Percentiles rank a stretch among this genome's conserved stretches.
Evolutionary conservation across 1,284 basidiomycete species (phyloP).

Genomic region (Phenoliferia sp.): DNA sequence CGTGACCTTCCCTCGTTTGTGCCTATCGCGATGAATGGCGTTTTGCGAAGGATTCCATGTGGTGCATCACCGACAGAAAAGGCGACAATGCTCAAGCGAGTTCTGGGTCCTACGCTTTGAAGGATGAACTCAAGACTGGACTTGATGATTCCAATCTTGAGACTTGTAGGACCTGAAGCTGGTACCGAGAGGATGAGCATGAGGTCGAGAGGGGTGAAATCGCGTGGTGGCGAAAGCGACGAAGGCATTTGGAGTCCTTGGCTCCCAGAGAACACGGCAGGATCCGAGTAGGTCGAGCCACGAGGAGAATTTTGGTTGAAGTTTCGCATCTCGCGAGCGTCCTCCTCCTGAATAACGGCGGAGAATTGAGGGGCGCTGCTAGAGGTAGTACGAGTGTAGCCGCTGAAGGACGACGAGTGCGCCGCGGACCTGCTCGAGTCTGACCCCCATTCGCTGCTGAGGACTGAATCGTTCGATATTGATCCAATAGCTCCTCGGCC

Average conservation of each 20-base stretch:
- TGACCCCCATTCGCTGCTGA: not conserved
- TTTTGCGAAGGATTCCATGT: slow-evolving; percentile 73
- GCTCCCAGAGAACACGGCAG: not conserved
- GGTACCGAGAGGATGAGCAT: slow-evolving; percentile 88
- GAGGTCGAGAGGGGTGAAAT: slow-evolving; percentile 71
- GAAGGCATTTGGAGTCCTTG: not conserved
- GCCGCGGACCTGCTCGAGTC: slow-evolving; percentile 3
- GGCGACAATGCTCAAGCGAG: slow-evolving; percentile 78
- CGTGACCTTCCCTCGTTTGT: slow-evolving; percentile 62
- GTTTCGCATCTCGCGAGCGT: slow-evolving; percentile 1
- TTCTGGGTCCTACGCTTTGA: slow-evolving; percentile 64
- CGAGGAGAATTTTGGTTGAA: slow-evolving; percentile 3
- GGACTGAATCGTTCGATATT: slow-evolving; percentile 1
- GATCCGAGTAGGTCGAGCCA: not conserved
- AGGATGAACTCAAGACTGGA: slow-evolving; percentile 77
- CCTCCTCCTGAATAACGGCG: slow-evolving; percentile 16
- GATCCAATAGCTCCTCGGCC: slow-evolving; percentile 21
- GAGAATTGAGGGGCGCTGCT: slow-evolving; percentile 11
- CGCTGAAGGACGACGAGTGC: slow-evolving; percentile 10
- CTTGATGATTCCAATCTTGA: slow-evolving; percentile 80
- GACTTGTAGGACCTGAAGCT: slow-evolving; percentile 56
- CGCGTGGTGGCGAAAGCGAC: slow-evolving; percentile 3
- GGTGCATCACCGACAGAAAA: slow-evolving; percentile 70
- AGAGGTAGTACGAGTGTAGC: slow-evolving; percentile 15
- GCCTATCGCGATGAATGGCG: slow-evolving; percentile 75